Base-by-base conservation (phyloP, 2,329 filamentous ascomycete species). In the Ophiostoma montium region DNA sequence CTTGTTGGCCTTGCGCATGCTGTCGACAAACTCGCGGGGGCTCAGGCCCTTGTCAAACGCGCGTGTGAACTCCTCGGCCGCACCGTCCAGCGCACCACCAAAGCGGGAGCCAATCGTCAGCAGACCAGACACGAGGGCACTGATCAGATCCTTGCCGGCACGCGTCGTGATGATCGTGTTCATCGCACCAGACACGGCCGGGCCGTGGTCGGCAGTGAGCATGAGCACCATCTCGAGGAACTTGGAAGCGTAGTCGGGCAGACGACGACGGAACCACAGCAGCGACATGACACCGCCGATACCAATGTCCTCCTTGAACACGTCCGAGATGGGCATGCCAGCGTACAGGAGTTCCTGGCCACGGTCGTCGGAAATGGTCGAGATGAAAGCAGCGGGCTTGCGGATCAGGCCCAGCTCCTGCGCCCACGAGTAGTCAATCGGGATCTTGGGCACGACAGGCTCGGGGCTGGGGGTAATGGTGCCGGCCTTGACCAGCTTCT, bases 201-300 rank as follows among this genome's bases (percentile, higher is more conserved):
- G 92, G 70, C 92, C 92, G 81, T 98, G 92, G 65, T 98, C 92
- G 61, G 92, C 92, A 64, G 92, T 98, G 64, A 98, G 81, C 92
- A 98, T 98, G 68, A 98, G 90, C 58, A 98, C 92, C 92, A 98
- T 98, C 78, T 98, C 92, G 60, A 98, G 74, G 78, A 98, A 98
- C 74, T 94, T 94, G 78, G 87, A 94, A 63, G 92, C 92, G 67
- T 95, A 96, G 64, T 84, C 75, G 56, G 92, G 92, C 55, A 98
- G 84, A 65, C 92, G 86, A 70, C 92, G 89, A 64, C 92, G 90
- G 88, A 98, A 98, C 92, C 92, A 98, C 60, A 98, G 77, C 51
- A 98, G 81, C 53, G 92, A 95, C 92, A 98, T 98, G 72, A 98
- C 92, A 84, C 92, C 92, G 67, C 92, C 92, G 61, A 98, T 96